These are phyloP conservation scores for Claviceps monticola DNA, from an alignment of 2,329 filamentous ascomycete genomes.

Conservation along the genomic window DNA sequence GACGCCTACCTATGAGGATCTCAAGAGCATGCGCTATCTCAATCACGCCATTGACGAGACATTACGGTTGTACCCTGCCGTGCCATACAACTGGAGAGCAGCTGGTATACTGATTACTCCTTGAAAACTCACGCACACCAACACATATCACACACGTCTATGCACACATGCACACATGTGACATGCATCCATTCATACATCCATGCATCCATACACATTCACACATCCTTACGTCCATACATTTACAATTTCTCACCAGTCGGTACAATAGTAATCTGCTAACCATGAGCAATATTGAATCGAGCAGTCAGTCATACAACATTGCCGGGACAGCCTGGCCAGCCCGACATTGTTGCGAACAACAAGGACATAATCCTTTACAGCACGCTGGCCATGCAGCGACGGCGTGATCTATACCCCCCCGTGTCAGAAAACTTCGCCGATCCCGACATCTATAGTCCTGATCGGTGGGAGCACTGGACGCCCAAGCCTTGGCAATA, in stretches of 20 bases:
- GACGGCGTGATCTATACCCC: slow-evolving; percentile 49
- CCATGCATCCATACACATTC: slow-evolving; percentile 24
- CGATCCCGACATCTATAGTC: slow-evolving; percentile 42
- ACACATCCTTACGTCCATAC: no score
- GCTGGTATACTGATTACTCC: slow-evolving; percentile 1
- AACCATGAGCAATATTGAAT: slow-evolving; percentile 31
- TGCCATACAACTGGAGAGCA: slow-evolving; percentile 57
- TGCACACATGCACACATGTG: background rate
- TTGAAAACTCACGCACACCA: no score
- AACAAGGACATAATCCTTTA: slow-evolving; percentile 55
- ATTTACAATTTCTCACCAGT: no score
- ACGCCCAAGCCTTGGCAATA: slow-evolving; percentile 57
- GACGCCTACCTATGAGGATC: slow-evolving; percentile 58
- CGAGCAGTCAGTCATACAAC: slow-evolving; percentile 56
- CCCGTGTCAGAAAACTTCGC: slow-evolving; percentile 29
- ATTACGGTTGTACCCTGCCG: slow-evolving; percentile 61
- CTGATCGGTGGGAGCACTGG: slow-evolving; percentile 53
- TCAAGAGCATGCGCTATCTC: slow-evolving; percentile 81
- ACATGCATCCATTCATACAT: slow-evolving; percentile 39
- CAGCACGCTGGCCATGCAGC: slow-evolving; percentile 59
- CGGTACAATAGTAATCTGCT: slow-evolving; percentile 25
- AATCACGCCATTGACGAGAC: slow-evolving; percentile 62
- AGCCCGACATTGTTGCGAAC: slow-evolving; percentile 45
- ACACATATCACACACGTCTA: no score
- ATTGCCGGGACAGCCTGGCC: slow-evolving; percentile 51